Evolutionary conservation across 2,329 filamentous ascomycete genomes (phyloP).

Genomic region (Alternaria sp.): DNA sequence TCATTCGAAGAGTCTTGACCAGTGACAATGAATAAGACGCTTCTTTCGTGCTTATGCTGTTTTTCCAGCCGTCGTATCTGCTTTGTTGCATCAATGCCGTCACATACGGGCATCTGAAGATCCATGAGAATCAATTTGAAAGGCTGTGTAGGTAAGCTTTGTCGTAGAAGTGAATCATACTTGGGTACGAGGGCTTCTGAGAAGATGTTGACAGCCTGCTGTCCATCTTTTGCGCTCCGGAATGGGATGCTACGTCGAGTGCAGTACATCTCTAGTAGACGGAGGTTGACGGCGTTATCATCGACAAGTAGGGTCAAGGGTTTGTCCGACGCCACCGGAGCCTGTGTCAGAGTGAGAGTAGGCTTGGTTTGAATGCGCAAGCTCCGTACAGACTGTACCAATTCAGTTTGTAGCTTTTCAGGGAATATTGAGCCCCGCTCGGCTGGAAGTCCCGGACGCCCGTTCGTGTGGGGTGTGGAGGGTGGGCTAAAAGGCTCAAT

Average conservation of each 20-base stretch:
- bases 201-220: slow-evolving; percentile 51
- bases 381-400: slow-evolving; percentile 21
- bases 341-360: neutral
- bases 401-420: slow-evolving; percentile 13
- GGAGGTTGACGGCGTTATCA: slow-evolving; percentile 57
- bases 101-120: slow-evolving; percentile 53
- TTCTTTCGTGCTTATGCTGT: slow-evolving; percentile 27
- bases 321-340: slow-evolving; percentile 4
- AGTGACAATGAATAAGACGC: slow-evolving; percentile 47
- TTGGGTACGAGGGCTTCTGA: slow-evolving; percentile 14
- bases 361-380: slow-evolving; percentile 10
- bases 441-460: neutral
- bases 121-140: slow-evolving; percentile 53
- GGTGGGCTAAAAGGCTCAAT: neutral
- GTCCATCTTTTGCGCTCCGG: slow-evolving; percentile 51
- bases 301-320: slow-evolving; percentile 54
- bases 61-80: slow-evolving; percentile 47
- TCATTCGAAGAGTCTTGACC: slow-evolving; percentile 44
- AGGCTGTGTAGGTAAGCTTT: slow-evolving; percentile 15
- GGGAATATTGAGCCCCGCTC: slow-evolving; percentile 17
- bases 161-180: slow-evolving; percentile 14
- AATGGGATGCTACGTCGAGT: slow-evolving; percentile 51
- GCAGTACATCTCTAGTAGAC: slow-evolving; percentile 59
- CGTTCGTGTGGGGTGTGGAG: neutral
- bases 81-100: slow-evolving; percentile 48